Evolutionary conservation across 176 grass and related monocot genomes (phyloP).

Genomic region (Hsuehochloa calcarea): DNA sequence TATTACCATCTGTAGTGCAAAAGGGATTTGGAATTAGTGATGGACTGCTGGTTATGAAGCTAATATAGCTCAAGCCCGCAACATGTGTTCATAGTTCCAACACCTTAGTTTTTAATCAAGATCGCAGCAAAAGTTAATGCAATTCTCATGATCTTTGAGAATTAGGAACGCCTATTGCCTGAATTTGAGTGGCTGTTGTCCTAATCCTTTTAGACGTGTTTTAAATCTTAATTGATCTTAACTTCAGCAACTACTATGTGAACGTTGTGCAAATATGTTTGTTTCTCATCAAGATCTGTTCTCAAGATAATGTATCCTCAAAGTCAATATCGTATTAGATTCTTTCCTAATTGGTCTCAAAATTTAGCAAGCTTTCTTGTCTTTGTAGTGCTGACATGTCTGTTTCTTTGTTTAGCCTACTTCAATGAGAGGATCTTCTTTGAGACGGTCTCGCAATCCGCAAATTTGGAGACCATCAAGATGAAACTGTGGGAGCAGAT

Average conservation of each 20-base stretch:
- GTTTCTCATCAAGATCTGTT: not conserved
- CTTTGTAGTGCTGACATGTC: not conserved
- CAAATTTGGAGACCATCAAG: conserved; percentile 82
- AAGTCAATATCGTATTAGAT: not conserved
- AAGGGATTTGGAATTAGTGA: not conserved
- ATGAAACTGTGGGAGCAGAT: conserved; percentile 91
- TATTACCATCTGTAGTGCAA: not conserved
- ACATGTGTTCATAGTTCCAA: not conserved
- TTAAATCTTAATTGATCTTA: not conserved
- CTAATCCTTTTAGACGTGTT: not conserved
- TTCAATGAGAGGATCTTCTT: conserved; percentile 86
- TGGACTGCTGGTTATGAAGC: not conserved
- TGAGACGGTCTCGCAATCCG: conserved; percentile 85
- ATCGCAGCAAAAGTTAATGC: not conserved
- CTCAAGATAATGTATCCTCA: not conserved
- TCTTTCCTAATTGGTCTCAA: not conserved
- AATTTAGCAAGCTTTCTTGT: not conserved
- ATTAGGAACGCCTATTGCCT: not conserved
- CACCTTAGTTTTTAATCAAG: not conserved
- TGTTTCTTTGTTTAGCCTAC: conserved; percentile 55
- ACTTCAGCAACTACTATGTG: not conserved
- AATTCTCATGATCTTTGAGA: not conserved
- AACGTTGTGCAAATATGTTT: not conserved
- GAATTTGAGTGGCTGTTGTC: not conserved
- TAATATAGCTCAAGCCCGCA: not conserved